These are phyloP conservation scores for Monosporozyma unispora DNA, from an alignment of 805 yeast genomes.

Conservation along the genomic window DNA sequence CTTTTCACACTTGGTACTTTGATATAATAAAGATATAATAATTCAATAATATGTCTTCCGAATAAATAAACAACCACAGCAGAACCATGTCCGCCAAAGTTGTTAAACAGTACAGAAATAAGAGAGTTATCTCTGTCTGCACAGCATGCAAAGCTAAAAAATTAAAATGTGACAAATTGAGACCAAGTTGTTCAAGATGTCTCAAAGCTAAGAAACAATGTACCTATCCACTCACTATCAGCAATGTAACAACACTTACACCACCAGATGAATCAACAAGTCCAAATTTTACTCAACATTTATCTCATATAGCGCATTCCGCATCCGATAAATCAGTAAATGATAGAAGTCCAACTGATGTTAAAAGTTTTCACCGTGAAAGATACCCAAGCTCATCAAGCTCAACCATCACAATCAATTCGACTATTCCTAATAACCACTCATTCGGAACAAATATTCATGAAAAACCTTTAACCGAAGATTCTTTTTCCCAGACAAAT, in stretches of 20 bases:
- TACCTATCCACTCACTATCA: slow-evolving; percentile 6
- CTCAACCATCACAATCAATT: not conserved
- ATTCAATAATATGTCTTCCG: no score
- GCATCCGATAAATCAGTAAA: not conserved
- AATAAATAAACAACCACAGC: not conserved
- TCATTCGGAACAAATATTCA: not conserved
- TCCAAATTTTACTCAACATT: not conserved
- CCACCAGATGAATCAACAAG: slow-evolving; percentile 2
- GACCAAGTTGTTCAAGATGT: slow-evolving; percentile 17
- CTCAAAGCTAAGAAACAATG: slow-evolving; percentile 7
- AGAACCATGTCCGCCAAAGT: not conserved
- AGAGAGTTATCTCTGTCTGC: slow-evolving; percentile 13
- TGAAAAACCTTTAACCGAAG: not conserved
- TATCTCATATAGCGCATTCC: not conserved
- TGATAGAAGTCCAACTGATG: not conserved
- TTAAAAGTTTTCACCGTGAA: not conserved
- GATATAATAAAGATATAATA: no score
- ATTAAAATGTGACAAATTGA: slow-evolving; percentile 16
- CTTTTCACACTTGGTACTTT: no score
- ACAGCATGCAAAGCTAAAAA: slow-evolving; percentile 12
- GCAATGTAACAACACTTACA: not conserved
- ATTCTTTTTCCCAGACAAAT: not conserved
- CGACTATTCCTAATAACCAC: not conserved
- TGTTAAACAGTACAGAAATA: not conserved
- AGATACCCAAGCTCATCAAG: not conserved